Base-by-base conservation (phyloP, 139 green algal genomes). In the Chlamydomonas incerta region DNA sequence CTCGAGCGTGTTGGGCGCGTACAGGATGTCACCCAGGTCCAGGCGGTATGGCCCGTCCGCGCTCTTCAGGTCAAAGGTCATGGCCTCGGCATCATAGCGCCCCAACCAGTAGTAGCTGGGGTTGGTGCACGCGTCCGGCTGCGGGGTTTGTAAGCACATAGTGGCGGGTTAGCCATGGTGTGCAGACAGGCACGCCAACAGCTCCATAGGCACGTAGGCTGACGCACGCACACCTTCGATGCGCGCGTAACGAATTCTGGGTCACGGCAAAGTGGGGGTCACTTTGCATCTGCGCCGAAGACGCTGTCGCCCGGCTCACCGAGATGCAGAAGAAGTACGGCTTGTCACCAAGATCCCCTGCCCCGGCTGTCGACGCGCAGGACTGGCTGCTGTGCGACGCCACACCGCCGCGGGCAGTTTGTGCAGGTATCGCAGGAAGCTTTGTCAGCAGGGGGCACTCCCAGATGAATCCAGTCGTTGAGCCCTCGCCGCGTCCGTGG, bases 21-120 rank as follows among this genome's bases (percentile, higher is more conserved):
- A 96, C 17, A 94, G 81, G 31, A 93, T 81, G 72, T 96, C 91
- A 0, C 93, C 93, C 6, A 95, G 72, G 74, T 96, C 93, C 11
- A 96, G 76, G 21, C 85, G 74, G 75, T 92, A 89, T 0, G 92
- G 91, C 8, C 90, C 90, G 15, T 50, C 74, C 10, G 91, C 89
- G 26, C 52, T 13, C 0, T 35, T 35, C 10, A 91, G 31, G 26
- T 87, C 60, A 50, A 88, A 91, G 31, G 68, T 69, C 47, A 63
- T 62, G 28, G 82, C 31, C 1, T 2, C 24, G 15, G 47, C 0
- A 72, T 74, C 80, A 35, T 86, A 86, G 3, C 34, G 15, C 20
- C 92, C 92, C 18, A 94, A 46, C 87, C 87, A 95, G 74, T 94
- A 96, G 3, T 95, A 81, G 9, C 87, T 88, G 28, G 90, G 90